Evolutionary conservation across 2,329 filamentous ascomycete species (phyloP), one percentile per base, ranked within the genome.

Genomic region (Venturia carpophila): DNA sequence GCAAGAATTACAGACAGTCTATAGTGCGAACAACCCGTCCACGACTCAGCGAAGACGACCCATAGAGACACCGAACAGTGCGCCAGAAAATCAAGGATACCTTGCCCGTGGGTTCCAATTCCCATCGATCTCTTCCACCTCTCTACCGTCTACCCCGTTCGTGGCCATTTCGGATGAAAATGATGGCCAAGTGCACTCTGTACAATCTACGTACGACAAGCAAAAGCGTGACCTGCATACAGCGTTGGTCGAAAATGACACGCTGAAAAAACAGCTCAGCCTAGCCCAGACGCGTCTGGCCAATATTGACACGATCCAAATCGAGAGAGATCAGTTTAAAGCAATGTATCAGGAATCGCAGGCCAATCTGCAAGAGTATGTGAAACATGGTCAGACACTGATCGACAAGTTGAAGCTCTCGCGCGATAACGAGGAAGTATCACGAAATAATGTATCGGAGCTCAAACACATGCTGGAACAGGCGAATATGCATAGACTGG

Each of bases 401-500:
- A 61, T 66, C 27, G 62, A 37, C 17, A 49, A 62, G 49, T 24
- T 66, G 47, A 45, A 56, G 11, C 27, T 58, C 13, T 60, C 52
- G 6, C 24, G 56, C 1, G 64, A 39, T 41, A 66, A 66, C 27
- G 65, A 66, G 47, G 21, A 62, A 27, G 63, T 56, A 19, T 30
- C 43, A 19, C 63, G 37, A 56, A 66, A 65, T 24, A 62, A 65
- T 34, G 39, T 47, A 19, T 43, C 39, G 21, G 52, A 43, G 19
- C 24, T 65, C n/a, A 30, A 39, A 6, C 21, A 39, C 17, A 65
- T 55, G 30, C 39, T 62, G 21, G 64, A 65, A 45, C 56, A 65
- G 30, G 64, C 60, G 15, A 79, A 80, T 66, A 71, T 72, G 19
- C 72, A 76, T 64, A 77, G 76, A 63, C 56, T 77, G 0, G 79